These are phyloP conservation scores for Cladosporium austrohemisphaericum DNA, from an alignment of 2,329 filamentous ascomycete species.

Conservation along the genomic window DNA sequence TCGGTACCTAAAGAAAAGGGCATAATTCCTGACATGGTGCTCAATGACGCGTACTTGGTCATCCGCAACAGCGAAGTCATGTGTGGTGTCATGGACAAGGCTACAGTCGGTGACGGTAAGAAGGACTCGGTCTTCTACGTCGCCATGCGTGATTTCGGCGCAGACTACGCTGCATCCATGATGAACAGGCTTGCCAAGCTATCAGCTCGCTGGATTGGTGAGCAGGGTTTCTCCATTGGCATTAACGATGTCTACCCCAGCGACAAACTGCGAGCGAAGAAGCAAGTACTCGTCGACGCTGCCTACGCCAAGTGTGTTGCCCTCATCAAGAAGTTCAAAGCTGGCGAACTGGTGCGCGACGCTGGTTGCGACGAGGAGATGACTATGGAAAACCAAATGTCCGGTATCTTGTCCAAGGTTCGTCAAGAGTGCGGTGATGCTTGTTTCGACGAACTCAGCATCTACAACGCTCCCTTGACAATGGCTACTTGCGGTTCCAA, in stretches of 20 bases:
- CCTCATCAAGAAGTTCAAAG: constrained; percentile 76
- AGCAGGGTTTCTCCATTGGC: constrained; percentile 92
- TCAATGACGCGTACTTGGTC: constrained; percentile 76
- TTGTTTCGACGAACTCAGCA: constrained; percentile 85
- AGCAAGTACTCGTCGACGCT: constrained; percentile 68
- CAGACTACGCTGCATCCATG: constrained; percentile 77
- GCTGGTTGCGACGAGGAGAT: constrained; percentile 87
- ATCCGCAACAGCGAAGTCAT: constrained; percentile 96
- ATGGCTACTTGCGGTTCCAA: constrained; percentile 98
- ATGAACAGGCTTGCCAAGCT: constrained; percentile 95
- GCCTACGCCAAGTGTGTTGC: constrained; percentile 79
- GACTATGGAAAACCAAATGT: constrained; percentile 86
- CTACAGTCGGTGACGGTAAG: constrained; percentile 93
- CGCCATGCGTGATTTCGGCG: constrained; percentile 90
- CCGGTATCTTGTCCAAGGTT: constrained; percentile 86
- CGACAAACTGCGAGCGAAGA: constrained; percentile 63
- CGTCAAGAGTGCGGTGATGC: constrained; percentile 86
- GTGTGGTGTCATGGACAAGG: constrained; percentile 97
- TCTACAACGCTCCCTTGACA: constrained; percentile 86
- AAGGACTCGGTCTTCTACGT: constrained; percentile 98
- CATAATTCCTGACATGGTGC: constrained; percentile 73
- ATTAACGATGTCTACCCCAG: constrained; percentile 92
- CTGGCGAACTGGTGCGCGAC: constrained; percentile 77
- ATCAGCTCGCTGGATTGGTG: constrained; percentile 81
- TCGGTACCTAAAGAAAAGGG: constrained; percentile 54